These are phyloP conservation scores for Amphicarpaea edgeworthii DNA, from an alignment of 306 rosid genomes.

Conservation along the genomic window DNA sequence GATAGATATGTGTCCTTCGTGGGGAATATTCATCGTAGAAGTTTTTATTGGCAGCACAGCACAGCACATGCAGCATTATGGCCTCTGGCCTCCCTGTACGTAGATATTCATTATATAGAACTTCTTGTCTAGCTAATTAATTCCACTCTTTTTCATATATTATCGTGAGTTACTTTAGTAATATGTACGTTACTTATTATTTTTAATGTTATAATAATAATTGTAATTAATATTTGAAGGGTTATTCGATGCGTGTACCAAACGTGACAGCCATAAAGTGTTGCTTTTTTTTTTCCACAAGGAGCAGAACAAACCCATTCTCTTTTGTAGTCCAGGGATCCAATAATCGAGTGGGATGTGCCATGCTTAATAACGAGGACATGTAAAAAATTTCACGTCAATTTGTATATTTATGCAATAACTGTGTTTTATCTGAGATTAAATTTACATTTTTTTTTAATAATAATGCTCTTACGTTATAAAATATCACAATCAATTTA, in stretches of 20 bases:
- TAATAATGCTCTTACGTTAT: no score
- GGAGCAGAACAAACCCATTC: conserved; percentile 6
- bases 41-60: background rate
- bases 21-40: no score
- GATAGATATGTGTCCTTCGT: background rate
- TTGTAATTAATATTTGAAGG: background rate
- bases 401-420: background rate
- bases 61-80: conserved; percentile 25
- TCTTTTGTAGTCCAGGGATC: background rate
- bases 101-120: background rate
- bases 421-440: background rate
- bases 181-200: background rate
- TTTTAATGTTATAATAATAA: background rate
- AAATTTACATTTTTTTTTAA: background rate
- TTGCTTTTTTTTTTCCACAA: no score
- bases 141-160: background rate
- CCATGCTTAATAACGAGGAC: background rate
- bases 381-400: background rate
- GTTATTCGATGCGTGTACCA: conserved; percentile 4
- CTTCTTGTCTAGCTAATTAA: background rate
- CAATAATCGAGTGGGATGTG: conserved; percentile 2
- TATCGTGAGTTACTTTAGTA: background rate
- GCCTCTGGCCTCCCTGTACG: conserved; percentile 2
- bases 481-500: no score
- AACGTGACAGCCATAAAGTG: conserved; percentile 2